Evolutionary conservation across 371 early-diverging fungal genomes (phyloP).

Genomic region (Mortierella sp.): DNA sequence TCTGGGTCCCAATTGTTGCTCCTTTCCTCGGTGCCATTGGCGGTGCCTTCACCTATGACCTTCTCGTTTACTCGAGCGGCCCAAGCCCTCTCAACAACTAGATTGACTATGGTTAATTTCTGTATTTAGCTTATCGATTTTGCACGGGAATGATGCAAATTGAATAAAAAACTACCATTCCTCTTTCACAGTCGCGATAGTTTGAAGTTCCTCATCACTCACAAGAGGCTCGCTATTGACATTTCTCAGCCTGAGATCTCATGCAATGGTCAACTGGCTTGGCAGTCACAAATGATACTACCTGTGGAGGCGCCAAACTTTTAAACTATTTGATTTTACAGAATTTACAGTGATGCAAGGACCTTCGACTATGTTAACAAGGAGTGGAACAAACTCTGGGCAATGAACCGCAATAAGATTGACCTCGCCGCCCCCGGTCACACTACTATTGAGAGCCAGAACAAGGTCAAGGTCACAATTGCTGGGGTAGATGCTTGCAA

Average conservation of each 20-base stretch:
- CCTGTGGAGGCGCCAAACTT: no score
- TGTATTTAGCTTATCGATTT: neutral
- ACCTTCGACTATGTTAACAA: constrained; percentile 94
- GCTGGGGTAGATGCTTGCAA: constrained; percentile 68
- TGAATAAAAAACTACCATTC: neutral
- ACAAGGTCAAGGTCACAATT: constrained; percentile 75
- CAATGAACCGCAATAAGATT: constrained; percentile 98
- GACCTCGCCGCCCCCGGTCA: constrained; percentile 97
- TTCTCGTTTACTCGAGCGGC: constrained; percentile 46
- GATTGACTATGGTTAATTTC: neutral
- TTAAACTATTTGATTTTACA: no score
- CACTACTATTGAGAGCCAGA: constrained; percentile 75
- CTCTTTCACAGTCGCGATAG: no score
- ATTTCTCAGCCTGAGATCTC: no score
- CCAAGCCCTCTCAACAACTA: constrained; percentile 57
- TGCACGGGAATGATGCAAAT: neutral
- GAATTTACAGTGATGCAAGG: constrained; percentile 99
- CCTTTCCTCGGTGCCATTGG: constrained; percentile 85
- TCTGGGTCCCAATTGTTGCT: constrained; percentile 83
- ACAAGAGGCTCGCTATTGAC: no score
- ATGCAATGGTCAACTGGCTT: no score
- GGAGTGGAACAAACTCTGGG: constrained; percentile 99
- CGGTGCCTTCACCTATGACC: constrained; percentile 62
- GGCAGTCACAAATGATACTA: no score
- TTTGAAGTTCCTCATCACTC: no score